Base-by-base conservation (phyloP, 2,329 filamentous ascomycete species). In the Tolypocladium cylindrosporum region DNA sequence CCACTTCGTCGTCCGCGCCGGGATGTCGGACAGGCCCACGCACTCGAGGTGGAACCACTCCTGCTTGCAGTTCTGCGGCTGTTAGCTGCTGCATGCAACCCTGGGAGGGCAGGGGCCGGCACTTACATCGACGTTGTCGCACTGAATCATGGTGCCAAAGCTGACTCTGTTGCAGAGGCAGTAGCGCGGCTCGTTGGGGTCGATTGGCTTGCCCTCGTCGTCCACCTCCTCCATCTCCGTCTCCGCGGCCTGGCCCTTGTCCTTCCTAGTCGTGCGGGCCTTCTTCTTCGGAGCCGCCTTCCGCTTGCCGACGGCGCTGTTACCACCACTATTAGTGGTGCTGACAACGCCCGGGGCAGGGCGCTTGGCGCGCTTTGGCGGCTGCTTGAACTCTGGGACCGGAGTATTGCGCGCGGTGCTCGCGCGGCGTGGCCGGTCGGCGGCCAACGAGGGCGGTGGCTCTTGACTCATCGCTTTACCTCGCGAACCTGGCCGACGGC, bases 41-140 rank as follows among this genome's bases (percentile, higher is more conserved):
- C 90, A 94, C 62, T 85, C 84, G 45, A 94, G 79, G 68, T 94
- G 90, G 70, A 93, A 94, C 90, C 90, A 94, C 71, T 93, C 89
- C 61, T 85, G 84, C 65, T 90, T 86, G 74, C 90, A 94, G 73
- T 88, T 76, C 75, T 80, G 66, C 31, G 19, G 16, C 11, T 9
- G 51, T 52, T 21, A 56, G 55, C 53, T 14, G 36, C 19, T n/a
- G 42, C n/a, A 34, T 37, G 19, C 40, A 8, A 11, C 21, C 34
- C 48, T 59, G 51, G 39, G 24, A 53, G 48, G 56, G 53, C 42
- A 50, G 45, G 59, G 57, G 59, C 50, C 59, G 61, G 57, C 57
- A 75, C 84, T 82, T 75, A 89, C 87, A 72, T 90, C 86, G 51
- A 83, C 77, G 66, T 91, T 91, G 67, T 93, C 89, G 72, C 90